Percentiles rank a stretch among this genome's conserved stretches.
phyloP scores from a whole-genome alignment of 139 green algal genomes.

The Deuterostichococcus epilithicus region DNA sequence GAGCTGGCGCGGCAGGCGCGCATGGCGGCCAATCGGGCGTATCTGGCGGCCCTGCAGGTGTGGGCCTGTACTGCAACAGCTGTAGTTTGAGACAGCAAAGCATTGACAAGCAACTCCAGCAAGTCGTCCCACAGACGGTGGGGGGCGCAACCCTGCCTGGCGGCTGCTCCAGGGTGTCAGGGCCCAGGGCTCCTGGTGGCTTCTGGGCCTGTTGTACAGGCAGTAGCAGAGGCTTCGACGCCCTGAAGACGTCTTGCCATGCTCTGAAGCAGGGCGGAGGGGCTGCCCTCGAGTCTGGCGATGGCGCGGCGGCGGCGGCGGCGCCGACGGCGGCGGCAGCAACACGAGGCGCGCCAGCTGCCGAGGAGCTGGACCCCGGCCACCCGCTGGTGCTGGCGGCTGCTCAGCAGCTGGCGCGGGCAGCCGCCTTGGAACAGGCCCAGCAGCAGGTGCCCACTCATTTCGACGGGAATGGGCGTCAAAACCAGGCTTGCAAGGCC shows the following conservation, averaged over 20 bases:
- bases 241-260: conserved; percentile 25
- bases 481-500: too few species aligned
- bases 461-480: too few species aligned
- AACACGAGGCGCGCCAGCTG: background rate
- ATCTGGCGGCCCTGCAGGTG: conserved; percentile 28
- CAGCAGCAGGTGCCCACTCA: conserved; percentile 16
- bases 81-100: too few species aligned
- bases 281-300: background rate
- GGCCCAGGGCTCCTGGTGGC: too few species aligned
- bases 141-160: too few species aligned
- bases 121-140: too few species aligned
- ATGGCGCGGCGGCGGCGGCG: background rate
- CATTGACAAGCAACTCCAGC: too few species aligned
- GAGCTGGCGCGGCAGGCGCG: conserved; percentile 41
- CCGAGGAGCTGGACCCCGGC: background rate
- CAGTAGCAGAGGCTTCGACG: too few species aligned
- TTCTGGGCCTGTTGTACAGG: too few species aligned
- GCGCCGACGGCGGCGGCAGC: background rate
- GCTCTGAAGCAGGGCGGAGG: conserved; percentile 1
- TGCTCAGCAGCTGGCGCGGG: conserved; percentile 24
- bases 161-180: too few species aligned
- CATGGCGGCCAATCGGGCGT: conserved; percentile 47
- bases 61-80: too few species aligned
- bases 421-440: conserved; percentile 13
- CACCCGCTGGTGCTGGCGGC: conserved; percentile 25